These are phyloP conservation scores for Truncatella angustata DNA, from an alignment of 2,329 filamentous ascomycete genomes.

Conservation along the genomic window DNA sequence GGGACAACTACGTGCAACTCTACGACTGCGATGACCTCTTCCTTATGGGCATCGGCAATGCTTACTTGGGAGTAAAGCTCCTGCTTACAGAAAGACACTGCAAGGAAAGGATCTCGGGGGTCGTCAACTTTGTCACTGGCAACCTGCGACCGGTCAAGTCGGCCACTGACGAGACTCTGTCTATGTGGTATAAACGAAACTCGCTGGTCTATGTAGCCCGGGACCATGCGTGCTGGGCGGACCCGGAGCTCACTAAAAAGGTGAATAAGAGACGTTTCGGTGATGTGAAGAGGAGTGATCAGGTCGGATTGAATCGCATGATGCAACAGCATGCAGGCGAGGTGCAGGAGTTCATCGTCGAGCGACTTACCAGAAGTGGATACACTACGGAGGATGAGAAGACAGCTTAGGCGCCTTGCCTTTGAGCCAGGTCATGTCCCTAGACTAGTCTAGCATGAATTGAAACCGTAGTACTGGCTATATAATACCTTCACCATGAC, in stretches of 20 bases:
- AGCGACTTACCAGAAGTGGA: slow-evolving; percentile 35
- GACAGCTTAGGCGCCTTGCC: background rate
- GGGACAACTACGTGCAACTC: slow-evolving; percentile 94
- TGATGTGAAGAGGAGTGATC: slow-evolving; percentile 50
- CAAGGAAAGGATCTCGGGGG: slow-evolving; percentile 64
- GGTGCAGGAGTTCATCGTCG: slow-evolving; percentile 49
- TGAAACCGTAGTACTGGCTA: too few relatives aligned
- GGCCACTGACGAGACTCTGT: slow-evolving; percentile 70
- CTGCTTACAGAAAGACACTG: slow-evolving; percentile 75
- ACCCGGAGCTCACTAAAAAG: slow-evolving; percentile 57
- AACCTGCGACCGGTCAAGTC: slow-evolving; percentile 76
- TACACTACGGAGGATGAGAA: slow-evolving; percentile 50
- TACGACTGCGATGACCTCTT: slow-evolving; percentile 73
- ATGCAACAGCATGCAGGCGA: slow-evolving; percentile 54
- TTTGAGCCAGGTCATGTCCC: background rate
- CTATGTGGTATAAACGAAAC: slow-evolving; percentile 79
- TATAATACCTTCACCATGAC: too few relatives aligned
- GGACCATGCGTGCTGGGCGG: slow-evolving; percentile 74
- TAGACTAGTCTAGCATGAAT: too few relatives aligned
- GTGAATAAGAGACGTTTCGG: slow-evolving; percentile 61
- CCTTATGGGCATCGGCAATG: slow-evolving; percentile 85
- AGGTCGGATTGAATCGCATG: slow-evolving; percentile 52
- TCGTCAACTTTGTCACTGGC: slow-evolving; percentile 80
- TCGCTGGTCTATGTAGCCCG: slow-evolving; percentile 76
- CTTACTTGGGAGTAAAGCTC: slow-evolving; percentile 79